Evolutionary conservation across 2,329 filamentous ascomycete species (phyloP).

Genomic region (Dichotomopilus funicola): DNA sequence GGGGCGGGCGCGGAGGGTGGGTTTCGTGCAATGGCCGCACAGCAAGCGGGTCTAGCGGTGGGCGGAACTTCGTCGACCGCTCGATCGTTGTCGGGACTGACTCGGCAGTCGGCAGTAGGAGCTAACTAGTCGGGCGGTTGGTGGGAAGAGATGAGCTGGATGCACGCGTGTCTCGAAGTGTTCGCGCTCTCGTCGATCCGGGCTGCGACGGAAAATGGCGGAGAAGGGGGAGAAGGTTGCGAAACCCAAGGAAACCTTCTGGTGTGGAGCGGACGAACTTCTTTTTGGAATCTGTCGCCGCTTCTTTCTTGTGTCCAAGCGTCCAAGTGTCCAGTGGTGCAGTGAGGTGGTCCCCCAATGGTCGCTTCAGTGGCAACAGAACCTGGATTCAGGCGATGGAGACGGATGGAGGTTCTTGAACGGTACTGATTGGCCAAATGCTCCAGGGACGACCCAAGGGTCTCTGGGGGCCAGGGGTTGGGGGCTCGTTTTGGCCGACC

Average conservation of each 20-base stretch:
- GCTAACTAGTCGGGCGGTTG: not conserved
- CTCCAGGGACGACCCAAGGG: constrained; percentile 16
- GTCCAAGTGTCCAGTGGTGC: too few relatives aligned
- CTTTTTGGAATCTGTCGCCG: constrained; percentile 13
- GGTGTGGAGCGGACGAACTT: constrained; percentile 19
- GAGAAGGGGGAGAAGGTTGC: constrained; percentile 2
- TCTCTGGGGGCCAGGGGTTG: not conserved
- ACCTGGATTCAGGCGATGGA: constrained; percentile 18
- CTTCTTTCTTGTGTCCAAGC: not conserved
- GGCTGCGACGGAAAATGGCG: not conserved
- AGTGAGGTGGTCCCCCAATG: too few relatives aligned
- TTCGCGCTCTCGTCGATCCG: not conserved
- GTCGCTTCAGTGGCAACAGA: constrained; percentile 20
- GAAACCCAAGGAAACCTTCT: constrained; percentile 1
- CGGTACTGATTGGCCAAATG: constrained; percentile 19
- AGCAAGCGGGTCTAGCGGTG: not conserved
- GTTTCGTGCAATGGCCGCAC: constrained; percentile 5
- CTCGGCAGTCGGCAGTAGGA: constrained; percentile 6
- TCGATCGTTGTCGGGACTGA: too few relatives aligned
- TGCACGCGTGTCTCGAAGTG: constrained; percentile 3
- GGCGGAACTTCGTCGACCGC: not conserved
- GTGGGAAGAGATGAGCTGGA: not conserved
- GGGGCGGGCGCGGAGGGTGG: not conserved
- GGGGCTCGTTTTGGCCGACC: not conserved
- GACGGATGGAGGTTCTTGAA: constrained; percentile 16